A percentile compares a stretch with the other conserved stretches of the same genome.
Conservation (phyloP, 352 stramenopile genomes). For the Pythium coloratum region DNA sequence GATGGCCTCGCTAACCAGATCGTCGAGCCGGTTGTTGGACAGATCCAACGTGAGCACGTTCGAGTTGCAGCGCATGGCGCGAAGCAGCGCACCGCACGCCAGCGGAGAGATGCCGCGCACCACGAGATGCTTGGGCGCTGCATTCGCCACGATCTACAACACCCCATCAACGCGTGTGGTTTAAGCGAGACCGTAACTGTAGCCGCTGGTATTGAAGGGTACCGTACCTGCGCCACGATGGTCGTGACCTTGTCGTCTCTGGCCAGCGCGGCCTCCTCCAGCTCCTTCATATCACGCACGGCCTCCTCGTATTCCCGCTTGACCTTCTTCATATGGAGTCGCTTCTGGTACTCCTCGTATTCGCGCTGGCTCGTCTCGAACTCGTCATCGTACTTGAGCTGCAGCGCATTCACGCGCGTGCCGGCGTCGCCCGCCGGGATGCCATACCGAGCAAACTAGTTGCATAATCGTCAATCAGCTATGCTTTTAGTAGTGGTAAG, state of each 20-base stretch:
- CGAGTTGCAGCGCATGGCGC: slow-evolving; percentile 56
- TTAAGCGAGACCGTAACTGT: too few relatives aligned
- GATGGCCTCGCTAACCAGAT: slow-evolving; percentile 38
- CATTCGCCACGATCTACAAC: slow-evolving; percentile 46
- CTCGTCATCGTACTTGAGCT: slow-evolving; percentile 67
- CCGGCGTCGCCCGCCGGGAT: slow-evolving; percentile 47
- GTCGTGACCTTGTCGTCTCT: slow-evolving; percentile 46
- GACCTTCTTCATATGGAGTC: slow-evolving; percentile 43
- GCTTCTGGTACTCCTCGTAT: slow-evolving; percentile 40
- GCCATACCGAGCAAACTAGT: slow-evolving; percentile 51
- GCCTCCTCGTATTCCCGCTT: slow-evolving; percentile 50
- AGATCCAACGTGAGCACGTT: slow-evolving; percentile 62
- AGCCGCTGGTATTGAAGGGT: too few relatives aligned
- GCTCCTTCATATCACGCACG: slow-evolving; percentile 33
- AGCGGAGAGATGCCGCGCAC: slow-evolving; percentile 51
- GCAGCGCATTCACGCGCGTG: slow-evolving; percentile 43
- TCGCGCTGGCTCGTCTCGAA: slow-evolving; percentile 40
- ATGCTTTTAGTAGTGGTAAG: background rate
- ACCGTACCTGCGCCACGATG: slow-evolving; percentile 41
- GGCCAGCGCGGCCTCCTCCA: slow-evolving; percentile 43
- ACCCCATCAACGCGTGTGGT: background rate
- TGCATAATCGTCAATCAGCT: background rate
- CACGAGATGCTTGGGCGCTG: slow-evolving; percentile 46
- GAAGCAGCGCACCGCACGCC: slow-evolving; percentile 53
- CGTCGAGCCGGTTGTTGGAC: slow-evolving; percentile 54